phyloP scores from a whole-genome alignment of 2,329 filamentous ascomycete species.

The Leptographium galeiforme region DNA sequence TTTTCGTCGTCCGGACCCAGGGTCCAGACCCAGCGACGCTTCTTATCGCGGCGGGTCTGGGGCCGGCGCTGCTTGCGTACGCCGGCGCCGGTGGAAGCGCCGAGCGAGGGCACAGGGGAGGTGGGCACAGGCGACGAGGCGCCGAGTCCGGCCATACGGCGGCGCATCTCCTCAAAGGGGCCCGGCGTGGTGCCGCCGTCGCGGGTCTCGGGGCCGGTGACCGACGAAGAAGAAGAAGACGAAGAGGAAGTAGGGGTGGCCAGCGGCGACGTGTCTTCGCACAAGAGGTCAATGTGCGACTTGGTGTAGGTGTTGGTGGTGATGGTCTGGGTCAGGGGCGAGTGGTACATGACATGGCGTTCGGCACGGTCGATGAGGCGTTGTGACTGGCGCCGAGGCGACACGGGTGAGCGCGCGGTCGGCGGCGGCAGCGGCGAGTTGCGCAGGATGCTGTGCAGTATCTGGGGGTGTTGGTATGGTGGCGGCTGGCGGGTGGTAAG shows the following conservation, averaged over 20 bases:
- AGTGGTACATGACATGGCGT: slow-evolving; percentile 47
- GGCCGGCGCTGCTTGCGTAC: slow-evolving; percentile 41
- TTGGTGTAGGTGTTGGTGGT: slow-evolving; percentile 47
- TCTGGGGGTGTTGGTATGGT: slow-evolving; percentile 45
- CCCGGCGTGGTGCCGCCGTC: slow-evolving; percentile 51
- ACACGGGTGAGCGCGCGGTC: slow-evolving; percentile 34
- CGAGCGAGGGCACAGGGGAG: slow-evolving; percentile 29
- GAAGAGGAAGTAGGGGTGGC: slow-evolving; percentile 29
- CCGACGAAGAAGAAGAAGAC: slow-evolving; percentile 22
- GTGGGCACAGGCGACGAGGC: slow-evolving; percentile 18
- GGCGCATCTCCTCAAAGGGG: slow-evolving; percentile 49
- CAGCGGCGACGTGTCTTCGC: slow-evolving; percentile 40
- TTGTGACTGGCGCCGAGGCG: slow-evolving; percentile 38
- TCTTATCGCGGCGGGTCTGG: slow-evolving; percentile 44
- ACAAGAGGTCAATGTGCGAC: slow-evolving; percentile 50
- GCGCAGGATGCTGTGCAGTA: slow-evolving; percentile 49
- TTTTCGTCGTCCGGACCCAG: slow-evolving; percentile 40
- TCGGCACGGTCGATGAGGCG: slow-evolving; percentile 40
- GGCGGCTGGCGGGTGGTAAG: slow-evolving; percentile 17
- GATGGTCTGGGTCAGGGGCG: slow-evolving; percentile 50
- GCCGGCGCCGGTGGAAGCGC: slow-evolving; percentile 24
- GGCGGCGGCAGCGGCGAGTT: slow-evolving; percentile 49
- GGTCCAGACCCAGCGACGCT: slow-evolving; percentile 53
- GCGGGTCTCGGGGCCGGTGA: slow-evolving; percentile 38
- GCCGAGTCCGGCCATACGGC: slow-evolving; percentile 38